Base-by-base conservation (phyloP, 2,329 filamentous ascomycete genomes). In the Fusarium subglutinans region DNA sequence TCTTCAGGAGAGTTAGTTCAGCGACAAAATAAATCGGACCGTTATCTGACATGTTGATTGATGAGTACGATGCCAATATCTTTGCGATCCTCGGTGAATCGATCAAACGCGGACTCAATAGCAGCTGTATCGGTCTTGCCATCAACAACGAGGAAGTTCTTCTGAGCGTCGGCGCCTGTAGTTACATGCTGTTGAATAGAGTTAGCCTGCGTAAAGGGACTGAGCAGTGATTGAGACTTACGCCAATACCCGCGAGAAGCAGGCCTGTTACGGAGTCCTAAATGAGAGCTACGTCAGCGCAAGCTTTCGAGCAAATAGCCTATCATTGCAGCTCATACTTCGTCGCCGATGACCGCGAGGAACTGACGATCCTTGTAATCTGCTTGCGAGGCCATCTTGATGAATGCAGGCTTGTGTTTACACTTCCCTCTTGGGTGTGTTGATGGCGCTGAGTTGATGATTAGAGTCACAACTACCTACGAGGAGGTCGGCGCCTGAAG, bases 91-190 rank as follows among this genome's bases (percentile, higher is more conserved):
- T 90, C 90, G 14, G 95, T 98, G 83, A 98, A 98, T 76, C 89
- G 89, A 74, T 97, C 93, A 82, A 99, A 99, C 15, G 95, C 93
- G 41, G 91, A 90, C 84, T 98, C 96, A 80, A 99, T 98, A 65
- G 93, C 87, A 7, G 93, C 87, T 60, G 89, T 96, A 76, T 98
- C 95, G 43, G 96, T 99, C 88, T 98, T 98, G 81, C 84, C 87
- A 83, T 99, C 96, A 71, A 99, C 96, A 64, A 99, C 94, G 15
- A 99, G 91, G 86, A 98, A 99, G 88, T 99, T 99, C 87, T 98
- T 97, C 82, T 98, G 93, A 44, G 93, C 90, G 81, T 97, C 94
- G 50, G 96, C 94, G 12, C 94, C 93, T 61, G 92, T 89, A 22
- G 95, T 97, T 73, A 98, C 95, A 83, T 98, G 96, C 95, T 98